A percentile compares a stretch with the other conserved stretches of the same genome.
phyloP scores from a whole-genome alignment of 306 rosid species.

The Cucurbita argyrosperma region DNA sequence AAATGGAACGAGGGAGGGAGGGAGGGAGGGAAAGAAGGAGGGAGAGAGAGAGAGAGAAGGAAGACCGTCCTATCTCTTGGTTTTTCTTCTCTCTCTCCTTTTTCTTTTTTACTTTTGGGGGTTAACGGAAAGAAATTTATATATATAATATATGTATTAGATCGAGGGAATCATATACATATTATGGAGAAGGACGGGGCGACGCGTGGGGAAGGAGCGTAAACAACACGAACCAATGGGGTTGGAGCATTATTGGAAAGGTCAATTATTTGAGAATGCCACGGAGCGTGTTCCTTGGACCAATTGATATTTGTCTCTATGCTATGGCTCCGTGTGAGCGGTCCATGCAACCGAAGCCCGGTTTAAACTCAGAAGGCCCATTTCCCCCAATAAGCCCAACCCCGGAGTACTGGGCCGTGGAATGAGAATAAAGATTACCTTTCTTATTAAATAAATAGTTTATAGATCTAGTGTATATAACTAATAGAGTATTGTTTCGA shows the following conservation, averaged over 20 bases:
- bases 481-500: too few relatives aligned
- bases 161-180: constrained; percentile 25
- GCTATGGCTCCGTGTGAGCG: neutral
- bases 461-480: too few relatives aligned
- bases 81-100: neutral
- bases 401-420: neutral
- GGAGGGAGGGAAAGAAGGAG: neutral
- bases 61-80: neutral
- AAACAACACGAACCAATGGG: neutral
- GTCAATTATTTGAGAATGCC: neutral
- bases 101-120: neutral
- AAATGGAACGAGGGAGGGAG: neutral
- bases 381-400: neutral
- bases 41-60: neutral
- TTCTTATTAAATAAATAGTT: too few relatives aligned
- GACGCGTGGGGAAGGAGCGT: constrained; percentile 19
- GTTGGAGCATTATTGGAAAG: neutral
- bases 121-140: neutral
- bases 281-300: neutral
- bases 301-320: neutral
- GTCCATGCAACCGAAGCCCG: neutral
- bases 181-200: constrained; percentile 6
- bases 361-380: too few relatives aligned
- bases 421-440: too few relatives aligned
- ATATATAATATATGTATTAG: neutral